Evolutionary conservation across 2,329 filamentous ascomycete genomes (phyloP), one percentile per base, ranked within the genome.

Genomic region (Monosporascus sp.): DNA sequence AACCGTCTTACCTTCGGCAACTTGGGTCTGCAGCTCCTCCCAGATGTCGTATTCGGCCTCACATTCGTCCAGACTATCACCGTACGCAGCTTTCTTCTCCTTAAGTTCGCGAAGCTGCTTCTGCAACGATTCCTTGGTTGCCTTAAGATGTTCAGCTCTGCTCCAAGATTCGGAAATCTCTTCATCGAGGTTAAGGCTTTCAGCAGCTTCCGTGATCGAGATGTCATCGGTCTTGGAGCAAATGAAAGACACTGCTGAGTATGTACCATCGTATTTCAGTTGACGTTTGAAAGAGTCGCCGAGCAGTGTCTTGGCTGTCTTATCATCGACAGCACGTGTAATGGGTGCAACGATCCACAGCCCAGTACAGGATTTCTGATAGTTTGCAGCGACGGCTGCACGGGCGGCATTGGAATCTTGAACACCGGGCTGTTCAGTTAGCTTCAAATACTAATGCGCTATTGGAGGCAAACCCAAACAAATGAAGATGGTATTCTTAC

Each of bases 291-390:
- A 83, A 0, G 76, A 72, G 38, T 82, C 72, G 0, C 80, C 79
- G 2, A 85, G 71, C 3, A 86, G 67, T 2, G 71, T 74, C 54
- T 81, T 81, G 1, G 82, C 82, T 11, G 79, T 76, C 60, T 84
- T 83, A 56, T 85, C 80, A 58, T 85, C 78, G 1, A 85, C 80
- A 7, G 81, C 82, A 25, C 82, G 74, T 50, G 72, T 83, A 53
- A 85, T 84, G 0, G 81, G 80, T 1, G 81, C 79, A n/a, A 83
- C 77, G 54, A 85, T 80, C 79, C 80, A 86, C 0, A 85, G 64
- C 0, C 77, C 77, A 0, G 77, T 80, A 56, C 80, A 83, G 57
- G 78, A 74, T 59, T 83, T 80, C 70, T 82, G 77, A 57, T 83
- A 84, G 0, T 70, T 69, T 48, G 76, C 72, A 3, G 79, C 78